Percentiles rank a stretch among this genome's conserved stretches.
phyloP scores from a whole-genome alignment of 352 stramenopile species.

The Globisporangium megalacanthum region DNA sequence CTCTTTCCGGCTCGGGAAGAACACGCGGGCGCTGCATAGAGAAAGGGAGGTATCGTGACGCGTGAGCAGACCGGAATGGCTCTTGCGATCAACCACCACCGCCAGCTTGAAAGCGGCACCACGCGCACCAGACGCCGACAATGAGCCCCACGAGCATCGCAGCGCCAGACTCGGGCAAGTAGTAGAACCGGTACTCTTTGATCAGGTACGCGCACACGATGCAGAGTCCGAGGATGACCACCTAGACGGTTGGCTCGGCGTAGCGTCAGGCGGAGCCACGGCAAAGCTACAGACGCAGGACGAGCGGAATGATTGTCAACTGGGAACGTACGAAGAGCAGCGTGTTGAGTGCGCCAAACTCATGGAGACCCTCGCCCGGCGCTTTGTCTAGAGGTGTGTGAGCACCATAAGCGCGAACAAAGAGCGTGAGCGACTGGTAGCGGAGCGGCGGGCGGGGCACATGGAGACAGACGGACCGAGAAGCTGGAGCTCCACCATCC shows the following conservation, averaged over 20 bases:
- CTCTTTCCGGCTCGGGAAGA: constrained; percentile 83
- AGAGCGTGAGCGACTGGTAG: background rate
- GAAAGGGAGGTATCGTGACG: background rate
- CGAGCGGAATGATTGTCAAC: background rate
- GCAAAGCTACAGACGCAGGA: background rate
- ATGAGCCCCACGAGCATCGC: constrained; percentile 90
- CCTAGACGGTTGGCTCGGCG: constrained; percentile 16
- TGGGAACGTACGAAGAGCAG: constrained; percentile 64
- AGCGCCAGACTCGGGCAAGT: constrained; percentile 86
- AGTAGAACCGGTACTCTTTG: constrained; percentile 89
- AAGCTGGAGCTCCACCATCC: constrained; percentile 28
- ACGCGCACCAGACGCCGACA: constrained; percentile 62
- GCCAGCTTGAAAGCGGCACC: background rate
- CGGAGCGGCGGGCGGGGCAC: background rate
- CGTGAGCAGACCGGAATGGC: background rate
- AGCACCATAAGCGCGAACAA: background rate
- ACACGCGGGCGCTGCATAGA: constrained; percentile 53
- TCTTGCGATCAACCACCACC: background rate
- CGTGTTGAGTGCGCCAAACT: constrained; percentile 86
- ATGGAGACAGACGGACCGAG: constrained; percentile 17
- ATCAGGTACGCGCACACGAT: constrained; percentile 90
- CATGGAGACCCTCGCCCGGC: constrained; percentile 59
- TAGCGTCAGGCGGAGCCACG: too few species aligned
- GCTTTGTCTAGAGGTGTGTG: constrained; percentile 42
- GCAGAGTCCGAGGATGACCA: constrained; percentile 86